Evolutionary conservation across 352 stramenopile genomes (phyloP).

Genomic region (Globisporangium irregulare): DNA sequence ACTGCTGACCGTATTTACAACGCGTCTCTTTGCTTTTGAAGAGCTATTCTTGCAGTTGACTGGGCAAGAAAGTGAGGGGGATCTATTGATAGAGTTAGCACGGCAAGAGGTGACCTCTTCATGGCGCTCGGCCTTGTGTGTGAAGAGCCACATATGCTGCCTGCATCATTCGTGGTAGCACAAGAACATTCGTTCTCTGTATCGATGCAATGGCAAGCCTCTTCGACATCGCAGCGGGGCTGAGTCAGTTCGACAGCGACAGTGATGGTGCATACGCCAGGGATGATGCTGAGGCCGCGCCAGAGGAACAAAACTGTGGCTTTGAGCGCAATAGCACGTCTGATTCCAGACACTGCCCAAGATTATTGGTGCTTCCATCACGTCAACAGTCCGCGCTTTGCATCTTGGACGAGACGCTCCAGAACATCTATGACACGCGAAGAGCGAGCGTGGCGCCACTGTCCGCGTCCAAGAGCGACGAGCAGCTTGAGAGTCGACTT

Average conservation of each 20-base stretch:
- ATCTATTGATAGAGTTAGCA: too few species aligned
- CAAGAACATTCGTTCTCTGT: too few species aligned
- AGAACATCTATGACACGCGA: conserved; percentile 38
- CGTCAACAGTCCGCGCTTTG: conserved; percentile 28
- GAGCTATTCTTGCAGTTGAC: too few species aligned
- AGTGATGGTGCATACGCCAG: neutral
- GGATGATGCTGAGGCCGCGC: neutral
- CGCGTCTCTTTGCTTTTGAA: too few species aligned
- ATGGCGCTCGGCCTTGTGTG: too few species aligned
- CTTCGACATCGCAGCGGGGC: conserved; percentile 52
- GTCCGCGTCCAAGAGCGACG: conserved; percentile 1
- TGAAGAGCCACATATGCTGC: too few species aligned
- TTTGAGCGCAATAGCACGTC: neutral
- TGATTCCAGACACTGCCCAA: neutral
- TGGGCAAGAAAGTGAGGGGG: too few species aligned
- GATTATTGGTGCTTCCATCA: neutral
- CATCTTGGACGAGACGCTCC: conserved; percentile 51
- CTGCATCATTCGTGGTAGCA: too few species aligned
- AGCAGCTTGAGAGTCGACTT: conserved; percentile 12
- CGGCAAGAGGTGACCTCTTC: too few species aligned
- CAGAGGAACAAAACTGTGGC: neutral
- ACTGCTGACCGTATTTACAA: too few species aligned
- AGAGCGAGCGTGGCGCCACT: neutral
- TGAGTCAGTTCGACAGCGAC: conserved; percentile 40
- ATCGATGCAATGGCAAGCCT: conserved; percentile 35